phyloP scores from a whole-genome alignment of 2,329 filamentous ascomycete genomes.

The Ramichloridium luteum region DNA sequence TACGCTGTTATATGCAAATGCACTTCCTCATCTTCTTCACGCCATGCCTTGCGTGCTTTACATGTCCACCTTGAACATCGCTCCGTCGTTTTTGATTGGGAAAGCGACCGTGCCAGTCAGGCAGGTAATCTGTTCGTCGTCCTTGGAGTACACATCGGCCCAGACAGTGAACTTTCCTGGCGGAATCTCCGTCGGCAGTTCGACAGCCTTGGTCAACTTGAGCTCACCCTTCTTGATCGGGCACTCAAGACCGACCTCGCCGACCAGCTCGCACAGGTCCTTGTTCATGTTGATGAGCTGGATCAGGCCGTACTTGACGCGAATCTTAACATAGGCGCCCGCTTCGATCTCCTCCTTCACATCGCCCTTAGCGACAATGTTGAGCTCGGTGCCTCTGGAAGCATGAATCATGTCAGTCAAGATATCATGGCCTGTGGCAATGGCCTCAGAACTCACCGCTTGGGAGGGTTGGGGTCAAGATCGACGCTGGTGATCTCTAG shows the following conservation, averaged over 20 bases:
- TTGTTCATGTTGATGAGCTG: constrained; percentile 68
- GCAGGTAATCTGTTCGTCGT: constrained; percentile 71
- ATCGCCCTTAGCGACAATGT: constrained; percentile 67
- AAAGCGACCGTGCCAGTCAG: constrained; percentile 64
- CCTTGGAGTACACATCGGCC: constrained; percentile 68
- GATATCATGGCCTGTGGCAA: too few species aligned
- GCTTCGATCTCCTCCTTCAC: constrained; percentile 60
- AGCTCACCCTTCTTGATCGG: constrained; percentile 71
- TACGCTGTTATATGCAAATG: too few species aligned
- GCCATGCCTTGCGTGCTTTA: constrained; percentile 4
- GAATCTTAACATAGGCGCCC: constrained; percentile 68
- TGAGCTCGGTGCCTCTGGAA: constrained; percentile 64
- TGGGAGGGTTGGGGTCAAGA: constrained; percentile 72
- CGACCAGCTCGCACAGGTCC: constrained; percentile 79
- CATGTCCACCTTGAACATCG: constrained; percentile 16
- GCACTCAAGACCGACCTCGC: constrained; percentile 79
- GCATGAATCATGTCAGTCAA: too few species aligned
- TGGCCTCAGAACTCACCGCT: constrained; percentile 46
- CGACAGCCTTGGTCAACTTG: constrained; percentile 63
- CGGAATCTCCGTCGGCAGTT: constrained; percentile 76
- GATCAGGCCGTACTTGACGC: constrained; percentile 91
- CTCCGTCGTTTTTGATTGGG: too few species aligned
- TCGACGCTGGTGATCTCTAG: constrained; percentile 69
- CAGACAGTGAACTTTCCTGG: constrained; percentile 81
- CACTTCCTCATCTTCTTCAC: too few species aligned